Percentiles rank a stretch among this genome's conserved stretches.
Evolutionary conservation across 495 filamentous ascomycete species (phyloP).

Genomic region (Hypoxylon cercidicola): DNA sequence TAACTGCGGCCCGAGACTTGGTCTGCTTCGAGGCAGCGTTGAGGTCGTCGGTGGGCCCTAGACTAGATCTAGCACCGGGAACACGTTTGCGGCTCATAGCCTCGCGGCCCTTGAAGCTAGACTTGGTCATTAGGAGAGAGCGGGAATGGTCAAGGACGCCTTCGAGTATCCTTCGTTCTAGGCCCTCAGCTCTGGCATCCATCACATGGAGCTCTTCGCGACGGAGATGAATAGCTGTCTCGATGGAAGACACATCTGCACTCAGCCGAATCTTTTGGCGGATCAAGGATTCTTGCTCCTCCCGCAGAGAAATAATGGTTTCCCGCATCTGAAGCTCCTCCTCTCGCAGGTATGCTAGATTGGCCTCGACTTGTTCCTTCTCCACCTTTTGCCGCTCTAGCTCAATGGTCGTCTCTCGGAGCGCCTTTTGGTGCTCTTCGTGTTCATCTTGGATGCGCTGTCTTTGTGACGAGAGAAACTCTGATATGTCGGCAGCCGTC

Average conservation of each 20-base stretch:
- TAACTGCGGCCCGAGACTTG: constrained; percentile 56
- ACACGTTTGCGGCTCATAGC: constrained; percentile 81
- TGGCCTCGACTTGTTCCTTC: constrained; percentile 79
- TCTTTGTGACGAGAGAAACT: constrained; percentile 84
- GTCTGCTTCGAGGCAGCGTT: constrained; percentile 46
- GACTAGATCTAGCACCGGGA: constrained; percentile 57
- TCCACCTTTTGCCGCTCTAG: constrained; percentile 82
- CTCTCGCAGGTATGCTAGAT: constrained; percentile 69
- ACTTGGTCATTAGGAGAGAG: constrained; percentile 77
- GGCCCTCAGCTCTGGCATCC: constrained; percentile 83
- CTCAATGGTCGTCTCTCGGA: constrained; percentile 82
- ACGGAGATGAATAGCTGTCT: constrained; percentile 87
- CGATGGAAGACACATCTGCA: constrained; percentile 85
- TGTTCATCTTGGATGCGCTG: constrained; percentile 80
- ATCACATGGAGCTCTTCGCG: constrained; percentile 91
- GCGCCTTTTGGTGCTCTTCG: constrained; percentile 80
- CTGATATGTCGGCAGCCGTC: constrained; percentile 86
- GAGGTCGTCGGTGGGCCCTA: constrained; percentile 36
- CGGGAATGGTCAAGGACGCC: constrained; percentile 96
- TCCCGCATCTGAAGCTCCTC: constrained; percentile 56
- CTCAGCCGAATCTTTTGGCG: constrained; percentile 79
- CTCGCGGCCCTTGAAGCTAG: constrained; percentile 53
- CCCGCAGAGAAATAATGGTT: constrained; percentile 58
- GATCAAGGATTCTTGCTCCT: constrained; percentile 76
- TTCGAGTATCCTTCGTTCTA: constrained; percentile 93